Evolutionary conservation across 805 yeast genomes (phyloP).

Genomic region (Candida manassasensis): DNA sequence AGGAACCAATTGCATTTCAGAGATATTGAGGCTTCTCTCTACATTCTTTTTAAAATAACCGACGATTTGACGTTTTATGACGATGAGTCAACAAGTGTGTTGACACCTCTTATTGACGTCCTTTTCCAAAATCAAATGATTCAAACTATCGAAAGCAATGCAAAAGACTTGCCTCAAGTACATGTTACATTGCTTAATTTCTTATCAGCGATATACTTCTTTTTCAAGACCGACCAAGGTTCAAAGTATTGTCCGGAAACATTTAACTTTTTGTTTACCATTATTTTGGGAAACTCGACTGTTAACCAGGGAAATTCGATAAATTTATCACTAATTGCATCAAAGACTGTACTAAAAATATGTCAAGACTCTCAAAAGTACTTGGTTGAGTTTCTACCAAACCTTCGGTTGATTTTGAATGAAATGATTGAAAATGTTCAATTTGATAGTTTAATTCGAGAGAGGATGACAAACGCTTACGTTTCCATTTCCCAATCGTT

Average conservation of each 20-base stretch:
- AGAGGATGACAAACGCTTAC: slow-evolving; percentile 57
- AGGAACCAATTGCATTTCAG: neutral
- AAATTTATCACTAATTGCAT: slow-evolving; percentile 29
- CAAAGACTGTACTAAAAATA: slow-evolving; percentile 53
- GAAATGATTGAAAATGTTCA: slow-evolving; percentile 41
- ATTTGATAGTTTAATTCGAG: slow-evolving; percentile 46
- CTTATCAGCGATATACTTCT: slow-evolving; percentile 57
- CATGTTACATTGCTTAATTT: slow-evolving; percentile 27
- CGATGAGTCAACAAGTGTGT: slow-evolving; percentile 20
- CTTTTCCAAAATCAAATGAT: slow-evolving; percentile 22
- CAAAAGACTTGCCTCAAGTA: slow-evolving; percentile 7
- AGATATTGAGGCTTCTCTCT: slow-evolving; percentile 29
- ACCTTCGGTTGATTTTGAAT: slow-evolving; percentile 43
- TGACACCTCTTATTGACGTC: slow-evolving; percentile 22
- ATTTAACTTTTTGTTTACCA: slow-evolving; percentile 50
- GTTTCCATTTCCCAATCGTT: slow-evolving; percentile 58
- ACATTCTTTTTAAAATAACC: slow-evolving; percentile 51
- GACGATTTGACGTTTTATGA: slow-evolving; percentile 45
- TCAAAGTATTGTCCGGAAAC: slow-evolving; percentile 42
- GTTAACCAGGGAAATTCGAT: slow-evolving; percentile 4
- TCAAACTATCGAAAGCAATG: slow-evolving; percentile 12
- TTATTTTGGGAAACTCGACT: slow-evolving; percentile 23
- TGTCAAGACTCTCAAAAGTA: slow-evolving; percentile 50
- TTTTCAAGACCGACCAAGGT: slow-evolving; percentile 47
- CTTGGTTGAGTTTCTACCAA: slow-evolving; percentile 39